Evolutionary conservation across 2,329 filamentous ascomycete species (phyloP).

Genomic region (Ophiostoma piceae): DNA sequence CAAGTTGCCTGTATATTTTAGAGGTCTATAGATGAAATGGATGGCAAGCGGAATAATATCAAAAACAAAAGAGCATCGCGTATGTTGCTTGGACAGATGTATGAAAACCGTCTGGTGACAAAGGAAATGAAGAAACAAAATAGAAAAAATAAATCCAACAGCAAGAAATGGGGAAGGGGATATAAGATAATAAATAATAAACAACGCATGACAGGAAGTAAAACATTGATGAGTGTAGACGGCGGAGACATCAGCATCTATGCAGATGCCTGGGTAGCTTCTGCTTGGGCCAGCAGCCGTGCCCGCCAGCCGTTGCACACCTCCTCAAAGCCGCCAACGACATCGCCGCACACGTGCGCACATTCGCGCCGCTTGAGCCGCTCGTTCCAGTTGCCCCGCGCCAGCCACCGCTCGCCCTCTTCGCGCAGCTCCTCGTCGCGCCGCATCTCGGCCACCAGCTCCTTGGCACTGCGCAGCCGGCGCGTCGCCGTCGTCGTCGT

Average conservation of each 20-base stretch:
- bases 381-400: conserved; percentile 76
- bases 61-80: neutral
- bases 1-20: conserved; percentile 5
- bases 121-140: neutral
- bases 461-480: conserved; percentile 72
- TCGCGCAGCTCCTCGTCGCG: conserved; percentile 77
- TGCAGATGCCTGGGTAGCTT: conserved; percentile 40
- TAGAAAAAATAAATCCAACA: neutral
- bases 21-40: neutral
- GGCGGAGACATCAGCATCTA: neutral
- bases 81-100: conserved; percentile 1
- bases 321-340: conserved; percentile 87
- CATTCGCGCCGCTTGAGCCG: conserved; percentile 73
- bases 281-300: conserved; percentile 63
- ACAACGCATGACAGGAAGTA: conserved; percentile 31
- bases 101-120: neutral
- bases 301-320: conserved; percentile 81
- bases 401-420: conserved; percentile 76
- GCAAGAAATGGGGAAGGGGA: conserved; percentile 13
- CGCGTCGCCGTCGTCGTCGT: conserved; percentile 76
- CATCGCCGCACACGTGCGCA: conserved; percentile 75
- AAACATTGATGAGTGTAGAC: conserved; percentile 31
- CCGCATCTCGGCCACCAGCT: conserved; percentile 79
- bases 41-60: neutral
- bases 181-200: conserved; percentile 8